Conservation (phyloP, 306 rosid species). For the Begonia fuchsioides region DNA sequence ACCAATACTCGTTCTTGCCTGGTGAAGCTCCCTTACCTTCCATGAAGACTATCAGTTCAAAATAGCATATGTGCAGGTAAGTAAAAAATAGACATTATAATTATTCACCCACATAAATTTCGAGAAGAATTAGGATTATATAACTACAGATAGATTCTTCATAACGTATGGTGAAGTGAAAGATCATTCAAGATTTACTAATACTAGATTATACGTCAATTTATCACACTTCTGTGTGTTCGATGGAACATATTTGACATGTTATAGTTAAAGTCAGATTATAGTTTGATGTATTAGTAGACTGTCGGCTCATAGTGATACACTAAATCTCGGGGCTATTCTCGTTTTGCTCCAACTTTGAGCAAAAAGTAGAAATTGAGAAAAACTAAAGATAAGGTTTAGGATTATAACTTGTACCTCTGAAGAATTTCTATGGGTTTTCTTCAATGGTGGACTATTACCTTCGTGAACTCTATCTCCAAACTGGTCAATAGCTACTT, state of each 20-base stretch:
- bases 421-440: conserved; percentile 20
- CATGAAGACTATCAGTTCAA: conserved; percentile 25
- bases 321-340: not conserved
- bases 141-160: too few species aligned
- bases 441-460: conserved; percentile 21
- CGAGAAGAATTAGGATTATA: not conserved
- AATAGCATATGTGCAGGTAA: not conserved
- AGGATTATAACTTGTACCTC: conserved; percentile 26
- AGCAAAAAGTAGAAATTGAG: not conserved
- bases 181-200: too few species aligned
- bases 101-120: not conserved
- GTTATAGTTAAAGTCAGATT: too few species aligned
- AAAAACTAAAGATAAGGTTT: conserved; percentile 2
- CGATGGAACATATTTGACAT: not conserved
- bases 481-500: conserved; percentile 28
- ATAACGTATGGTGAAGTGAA: too few species aligned
- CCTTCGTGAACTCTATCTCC: conserved; percentile 34
- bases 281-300: too few species aligned
- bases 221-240: too few species aligned
- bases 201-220: too few species aligned
- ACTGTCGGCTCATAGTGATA: too few species aligned
- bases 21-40: conserved; percentile 48
- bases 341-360: not conserved
- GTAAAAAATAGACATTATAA: too few species aligned
- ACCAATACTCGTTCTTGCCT: conserved; percentile 35